phyloP scores from a whole-genome alignment of 495 filamentous ascomycete species.

The Neurospora sp. region DNA sequence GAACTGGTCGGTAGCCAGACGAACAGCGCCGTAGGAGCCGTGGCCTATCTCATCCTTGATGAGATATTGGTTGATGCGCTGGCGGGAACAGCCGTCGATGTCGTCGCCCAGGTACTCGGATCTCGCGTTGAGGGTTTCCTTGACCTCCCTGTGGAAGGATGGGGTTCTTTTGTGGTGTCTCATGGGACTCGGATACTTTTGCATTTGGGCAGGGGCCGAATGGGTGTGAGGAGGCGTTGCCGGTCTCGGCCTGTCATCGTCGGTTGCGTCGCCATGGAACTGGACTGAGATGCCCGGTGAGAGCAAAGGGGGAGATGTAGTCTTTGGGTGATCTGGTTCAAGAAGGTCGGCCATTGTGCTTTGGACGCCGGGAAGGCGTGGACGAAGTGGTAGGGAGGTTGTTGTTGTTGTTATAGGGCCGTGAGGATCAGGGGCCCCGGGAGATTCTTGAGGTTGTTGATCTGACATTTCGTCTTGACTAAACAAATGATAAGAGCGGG shows the following conservation, averaged over 20 bases:
- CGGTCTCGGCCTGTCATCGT: background rate
- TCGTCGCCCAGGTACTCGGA: slow-evolving; percentile 82
- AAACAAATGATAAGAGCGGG: background rate
- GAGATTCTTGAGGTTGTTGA: background rate
- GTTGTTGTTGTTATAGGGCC: background rate
- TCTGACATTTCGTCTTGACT: background rate
- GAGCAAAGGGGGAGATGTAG: slow-evolving; percentile 14
- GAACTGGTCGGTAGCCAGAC: slow-evolving; percentile 82
- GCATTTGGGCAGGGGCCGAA: slow-evolving; percentile 26
- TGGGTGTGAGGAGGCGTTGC: slow-evolving; percentile 12
- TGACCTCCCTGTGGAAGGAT: slow-evolving; percentile 61
- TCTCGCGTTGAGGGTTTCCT: slow-evolving; percentile 88
- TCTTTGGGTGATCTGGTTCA: background rate
- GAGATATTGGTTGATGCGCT: slow-evolving; percentile 86
- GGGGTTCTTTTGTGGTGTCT: slow-evolving; percentile 68
- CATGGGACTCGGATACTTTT: slow-evolving; percentile 50
- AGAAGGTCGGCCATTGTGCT: slow-evolving; percentile 4
- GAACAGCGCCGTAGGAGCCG: slow-evolving; percentile 91
- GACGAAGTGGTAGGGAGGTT: slow-evolving; percentile 11
- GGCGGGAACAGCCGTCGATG: slow-evolving; percentile 62
- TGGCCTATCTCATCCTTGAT: slow-evolving; percentile 94
- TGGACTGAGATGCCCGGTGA: slow-evolving; percentile 34
- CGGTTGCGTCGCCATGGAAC: slow-evolving; percentile 19
- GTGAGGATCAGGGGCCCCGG: background rate
- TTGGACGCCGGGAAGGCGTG: background rate